These are phyloP conservation scores for Silene uniflora DNA, from an alignment of 148 eudicot genomes.

Conservation along the genomic window DNA sequence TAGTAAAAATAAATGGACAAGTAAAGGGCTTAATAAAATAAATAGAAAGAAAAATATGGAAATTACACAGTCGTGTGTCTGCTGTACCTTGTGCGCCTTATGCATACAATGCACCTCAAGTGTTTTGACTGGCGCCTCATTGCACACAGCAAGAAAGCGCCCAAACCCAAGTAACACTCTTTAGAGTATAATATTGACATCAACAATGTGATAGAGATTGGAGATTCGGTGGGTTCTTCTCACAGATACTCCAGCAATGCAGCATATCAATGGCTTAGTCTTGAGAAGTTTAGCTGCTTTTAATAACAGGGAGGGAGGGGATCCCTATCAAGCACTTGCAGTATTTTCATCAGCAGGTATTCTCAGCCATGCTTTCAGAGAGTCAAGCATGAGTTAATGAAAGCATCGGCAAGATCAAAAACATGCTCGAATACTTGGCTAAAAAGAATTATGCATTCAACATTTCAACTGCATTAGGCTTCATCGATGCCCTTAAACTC, in stretches of 20 bases:
- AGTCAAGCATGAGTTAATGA: not conserved
- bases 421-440: not conserved
- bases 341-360: not conserved
- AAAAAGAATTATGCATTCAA: not conserved
- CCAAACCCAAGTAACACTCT: too few species aligned
- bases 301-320: not conserved
- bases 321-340: not conserved
- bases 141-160: too few species aligned
- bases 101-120: too few species aligned
- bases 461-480: not conserved
- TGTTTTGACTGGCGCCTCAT: too few species aligned
- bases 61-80: too few species aligned
- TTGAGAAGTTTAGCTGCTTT: not conserved
- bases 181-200: too few species aligned
- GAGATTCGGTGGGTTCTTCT: not conserved
- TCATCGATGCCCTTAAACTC: too few species aligned
- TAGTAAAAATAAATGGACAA: too few species aligned
- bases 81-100: too few species aligned
- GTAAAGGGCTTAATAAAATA: too few species aligned
- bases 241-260: not conserved
- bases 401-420: not conserved
- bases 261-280: not conserved
- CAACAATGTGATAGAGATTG: not conserved
- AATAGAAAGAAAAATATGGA: too few species aligned
- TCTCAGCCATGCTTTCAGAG: not conserved